A percentile compares a stretch with the other conserved stretches of the same genome.
Conservation (phyloP, 257 asterid genomes). For the Nicotiana sylvestris region DNA sequence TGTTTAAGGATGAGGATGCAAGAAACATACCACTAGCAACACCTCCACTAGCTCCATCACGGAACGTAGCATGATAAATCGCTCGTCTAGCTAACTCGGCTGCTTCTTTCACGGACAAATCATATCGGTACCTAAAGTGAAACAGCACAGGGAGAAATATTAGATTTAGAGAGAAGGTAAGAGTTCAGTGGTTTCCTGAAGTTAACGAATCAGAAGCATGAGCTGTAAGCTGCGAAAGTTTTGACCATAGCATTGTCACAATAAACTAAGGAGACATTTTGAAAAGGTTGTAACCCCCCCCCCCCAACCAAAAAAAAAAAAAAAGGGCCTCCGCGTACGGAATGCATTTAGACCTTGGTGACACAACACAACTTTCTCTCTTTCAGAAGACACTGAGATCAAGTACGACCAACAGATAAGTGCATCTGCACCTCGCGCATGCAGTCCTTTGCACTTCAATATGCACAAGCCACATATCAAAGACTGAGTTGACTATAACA, state of each 20-base stretch:
- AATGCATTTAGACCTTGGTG: neutral
- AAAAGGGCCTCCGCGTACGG: neutral
- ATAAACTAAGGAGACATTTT: neutral
- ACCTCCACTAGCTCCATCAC: conserved; percentile 93
- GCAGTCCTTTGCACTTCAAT: neutral
- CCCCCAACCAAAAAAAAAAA: no score
- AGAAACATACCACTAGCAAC: conserved; percentile 63
- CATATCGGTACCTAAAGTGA: conserved; percentile 47
- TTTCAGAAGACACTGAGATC: neutral
- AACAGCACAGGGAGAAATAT: neutral
- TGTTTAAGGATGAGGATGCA: neutral
- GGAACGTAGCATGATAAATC: conserved; percentile 87
- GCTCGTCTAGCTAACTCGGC: conserved; percentile 80
- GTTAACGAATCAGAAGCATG: neutral
- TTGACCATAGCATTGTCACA: neutral
- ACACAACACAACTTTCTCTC: neutral
- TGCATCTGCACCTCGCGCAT: neutral
- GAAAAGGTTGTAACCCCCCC: neutral
- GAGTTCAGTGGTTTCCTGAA: conserved; percentile 4
- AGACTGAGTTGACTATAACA: neutral
- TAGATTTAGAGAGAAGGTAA: neutral
- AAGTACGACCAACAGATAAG: neutral
- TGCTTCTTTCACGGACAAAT: conserved; percentile 80
- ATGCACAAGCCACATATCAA: neutral
- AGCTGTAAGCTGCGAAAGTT: neutral